A percentile compares a stretch with the other conserved stretches of the same genome.
These are phyloP conservation scores for Aspergillus novofumigatus DNA, from an alignment of 2,329 filamentous ascomycete species.

Conservation along the genomic window DNA sequence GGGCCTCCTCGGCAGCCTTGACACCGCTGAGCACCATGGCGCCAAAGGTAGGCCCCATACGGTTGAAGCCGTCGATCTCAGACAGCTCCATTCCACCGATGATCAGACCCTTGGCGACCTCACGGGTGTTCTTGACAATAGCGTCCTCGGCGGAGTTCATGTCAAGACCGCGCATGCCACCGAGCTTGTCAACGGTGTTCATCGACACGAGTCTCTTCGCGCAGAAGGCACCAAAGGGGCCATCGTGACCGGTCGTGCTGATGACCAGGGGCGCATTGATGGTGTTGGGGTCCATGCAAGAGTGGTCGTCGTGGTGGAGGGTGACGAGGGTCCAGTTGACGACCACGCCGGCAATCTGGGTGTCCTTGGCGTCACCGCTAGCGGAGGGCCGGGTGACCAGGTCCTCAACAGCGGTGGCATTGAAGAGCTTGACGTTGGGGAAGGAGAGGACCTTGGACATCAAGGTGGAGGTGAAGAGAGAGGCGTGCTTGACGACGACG, in stretches of 20 bases:
- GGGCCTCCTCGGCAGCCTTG: constrained; percentile 84
- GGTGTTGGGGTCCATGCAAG: constrained; percentile 96
- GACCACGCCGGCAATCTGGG: constrained; percentile 82
- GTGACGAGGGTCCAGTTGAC: constrained; percentile 94
- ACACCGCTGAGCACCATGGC: constrained; percentile 85
- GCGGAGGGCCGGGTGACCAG: constrained; percentile 71
- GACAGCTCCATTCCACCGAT: constrained; percentile 94
- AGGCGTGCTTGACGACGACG: constrained; percentile 91
- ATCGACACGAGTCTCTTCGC: constrained; percentile 90
- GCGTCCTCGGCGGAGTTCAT: constrained; percentile 91
- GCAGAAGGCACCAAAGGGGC: constrained; percentile 83
- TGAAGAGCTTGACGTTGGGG: constrained; percentile 95
- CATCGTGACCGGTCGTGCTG: constrained; percentile 87
- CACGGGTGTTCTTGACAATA: constrained; percentile 86
- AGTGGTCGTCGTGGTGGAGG: constrained; percentile 84
- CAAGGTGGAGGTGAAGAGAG: constrained; percentile 84
- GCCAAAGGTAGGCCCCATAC: constrained; percentile 86
- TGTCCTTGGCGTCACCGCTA: constrained; percentile 44
- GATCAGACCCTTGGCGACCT: constrained; percentile 81
- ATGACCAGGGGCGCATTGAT: constrained; percentile 89
- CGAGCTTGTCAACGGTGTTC: constrained; percentile 75
- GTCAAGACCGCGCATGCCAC: constrained; percentile 88
- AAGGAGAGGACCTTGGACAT: constrained; percentile 77
- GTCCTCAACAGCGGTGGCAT: constrained; percentile 88
- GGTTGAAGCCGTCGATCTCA: constrained; percentile 85